A percentile compares a stretch with the other conserved stretches of the same genome.
These are phyloP conservation scores for Austropuccinia psidii DNA, from an alignment of 1,284 basidiomycete species.

Conservation along the genomic window DNA sequence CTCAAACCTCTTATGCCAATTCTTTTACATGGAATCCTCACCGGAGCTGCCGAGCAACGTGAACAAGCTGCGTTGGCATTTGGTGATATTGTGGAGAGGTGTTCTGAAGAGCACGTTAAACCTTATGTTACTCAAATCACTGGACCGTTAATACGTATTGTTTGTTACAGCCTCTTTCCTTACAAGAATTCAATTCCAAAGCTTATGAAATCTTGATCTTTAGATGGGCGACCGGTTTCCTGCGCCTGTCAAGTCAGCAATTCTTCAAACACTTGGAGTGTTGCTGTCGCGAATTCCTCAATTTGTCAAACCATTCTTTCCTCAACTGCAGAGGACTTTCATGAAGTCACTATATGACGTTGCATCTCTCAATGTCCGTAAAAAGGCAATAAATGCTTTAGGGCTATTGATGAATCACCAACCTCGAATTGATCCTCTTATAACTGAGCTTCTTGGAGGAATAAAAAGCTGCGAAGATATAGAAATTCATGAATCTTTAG, in stretches of 20 bases:
- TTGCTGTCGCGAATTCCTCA: constrained; percentile 72
- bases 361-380: constrained; percentile 69
- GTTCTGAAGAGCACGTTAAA: constrained; percentile 80
- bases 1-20: constrained; percentile 65
- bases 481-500: constrained; percentile 19
- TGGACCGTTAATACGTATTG: constrained; percentile 68
- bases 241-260: constrained; percentile 80
- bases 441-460: constrained; percentile 8
- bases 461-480: constrained; percentile 13
- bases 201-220: background rate
- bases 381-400: constrained; percentile 70
- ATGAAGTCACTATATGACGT: constrained; percentile 85
- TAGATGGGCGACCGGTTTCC: constrained; percentile 55
- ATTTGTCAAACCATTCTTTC: constrained; percentile 96
- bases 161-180: background rate
- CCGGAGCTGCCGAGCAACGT: constrained; percentile 52
- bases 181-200: background rate
- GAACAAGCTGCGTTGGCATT: constrained; percentile 94
- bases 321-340: constrained; percentile 92
- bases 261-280: constrained; percentile 68
- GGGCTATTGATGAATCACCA: constrained; percentile 89
- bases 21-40: constrained; percentile 39
- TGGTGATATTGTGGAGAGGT: constrained; percentile 85
- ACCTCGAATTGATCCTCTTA: constrained; percentile 61
- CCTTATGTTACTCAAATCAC: constrained; percentile 94